phyloP scores from a whole-genome alignment of 495 filamentous ascomycete species.

The Thermothielavioides terrestris region DNA sequence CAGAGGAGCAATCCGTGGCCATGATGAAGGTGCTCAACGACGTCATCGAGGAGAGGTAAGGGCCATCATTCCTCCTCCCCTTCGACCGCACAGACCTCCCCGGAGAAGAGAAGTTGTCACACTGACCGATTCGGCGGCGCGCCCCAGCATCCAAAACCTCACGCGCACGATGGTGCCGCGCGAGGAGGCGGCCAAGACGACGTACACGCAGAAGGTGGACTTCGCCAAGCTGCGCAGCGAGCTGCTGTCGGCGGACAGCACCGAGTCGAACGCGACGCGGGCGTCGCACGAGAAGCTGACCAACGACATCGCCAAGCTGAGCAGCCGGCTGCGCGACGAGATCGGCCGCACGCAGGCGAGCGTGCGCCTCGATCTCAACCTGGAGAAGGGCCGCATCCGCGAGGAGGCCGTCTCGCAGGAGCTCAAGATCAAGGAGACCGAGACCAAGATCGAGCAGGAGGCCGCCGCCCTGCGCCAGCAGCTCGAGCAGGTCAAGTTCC shows the following conservation, averaged over 20 bases:
- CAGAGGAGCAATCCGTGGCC: slow-evolving; percentile 86
- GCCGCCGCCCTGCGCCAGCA: slow-evolving; percentile 83
- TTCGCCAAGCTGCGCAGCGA: slow-evolving; percentile 98
- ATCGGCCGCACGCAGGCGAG: slow-evolving; percentile 87
- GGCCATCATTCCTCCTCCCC: not conserved
- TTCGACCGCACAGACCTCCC: not conserved
- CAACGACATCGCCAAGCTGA: slow-evolving; percentile 90
- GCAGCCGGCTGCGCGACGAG: slow-evolving; percentile 81
- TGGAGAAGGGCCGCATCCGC: slow-evolving; percentile 93
- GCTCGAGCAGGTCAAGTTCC: slow-evolving; percentile 95
- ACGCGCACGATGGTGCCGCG: slow-evolving; percentile 98
- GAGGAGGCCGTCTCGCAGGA: slow-evolving; percentile 97
- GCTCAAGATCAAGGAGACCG: slow-evolving; percentile 97
- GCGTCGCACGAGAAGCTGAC: slow-evolving; percentile 86
- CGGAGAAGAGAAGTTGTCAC: too few relatives aligned
- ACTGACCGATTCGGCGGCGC: slow-evolving; percentile 1
- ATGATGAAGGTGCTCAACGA: slow-evolving; percentile 97
- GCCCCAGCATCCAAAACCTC: slow-evolving; percentile 78
- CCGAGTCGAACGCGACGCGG: slow-evolving; percentile 78
- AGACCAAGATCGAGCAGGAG: slow-evolving; percentile 97
- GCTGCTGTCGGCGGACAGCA: slow-evolving; percentile 80
- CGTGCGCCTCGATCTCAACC: slow-evolving; percentile 83
- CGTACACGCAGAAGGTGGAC: slow-evolving; percentile 98
- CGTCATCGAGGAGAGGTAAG: slow-evolving; percentile 85
- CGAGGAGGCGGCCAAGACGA: slow-evolving; percentile 78